Conservation (phyloP, 2,329 filamentous ascomycete genomes). For the Nemania serpens region DNA sequence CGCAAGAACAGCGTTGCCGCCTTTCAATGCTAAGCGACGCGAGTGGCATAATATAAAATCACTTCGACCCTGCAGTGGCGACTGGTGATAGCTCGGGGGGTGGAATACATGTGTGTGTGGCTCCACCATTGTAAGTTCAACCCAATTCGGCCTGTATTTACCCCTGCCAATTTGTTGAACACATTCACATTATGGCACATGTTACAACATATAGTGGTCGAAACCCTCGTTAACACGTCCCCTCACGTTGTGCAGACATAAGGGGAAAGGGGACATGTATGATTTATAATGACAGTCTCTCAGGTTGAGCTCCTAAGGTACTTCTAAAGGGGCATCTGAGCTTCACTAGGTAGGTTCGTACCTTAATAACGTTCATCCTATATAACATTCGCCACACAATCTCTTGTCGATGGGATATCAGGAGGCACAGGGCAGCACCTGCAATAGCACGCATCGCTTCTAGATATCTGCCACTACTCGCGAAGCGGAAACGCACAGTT, state of each 20-base stretch:
- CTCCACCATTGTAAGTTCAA: constrained; percentile 16
- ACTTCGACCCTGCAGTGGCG: background rate
- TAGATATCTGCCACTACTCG: constrained; percentile 43
- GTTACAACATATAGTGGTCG: background rate
- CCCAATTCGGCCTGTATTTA: background rate
- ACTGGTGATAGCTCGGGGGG: too few species aligned
- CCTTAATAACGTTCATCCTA: too few species aligned
- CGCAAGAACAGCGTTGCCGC: constrained; percentile 73
- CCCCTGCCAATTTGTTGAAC: background rate
- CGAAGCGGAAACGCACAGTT: constrained; percentile 70
- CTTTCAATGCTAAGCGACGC: constrained; percentile 71
- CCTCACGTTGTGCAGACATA: background rate
- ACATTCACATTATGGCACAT: constrained; percentile 9
- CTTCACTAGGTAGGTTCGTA: too few species aligned
- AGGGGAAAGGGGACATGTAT: background rate
- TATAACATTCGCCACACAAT: too few species aligned
- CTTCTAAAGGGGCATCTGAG: constrained; percentile 16
- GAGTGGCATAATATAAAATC: constrained; percentile 1
- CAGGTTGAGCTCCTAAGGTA: background rate
- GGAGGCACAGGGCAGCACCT: constrained; percentile 14
- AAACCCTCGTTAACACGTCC: background rate
- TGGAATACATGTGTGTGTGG: constrained; percentile 2
- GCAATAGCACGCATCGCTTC: background rate
- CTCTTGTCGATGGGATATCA: background rate
- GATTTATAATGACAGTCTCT: background rate